Evolutionary conservation across 1,139 yeast genomes (phyloP).

Genomic region (Geotrichum klebahnii): DNA sequence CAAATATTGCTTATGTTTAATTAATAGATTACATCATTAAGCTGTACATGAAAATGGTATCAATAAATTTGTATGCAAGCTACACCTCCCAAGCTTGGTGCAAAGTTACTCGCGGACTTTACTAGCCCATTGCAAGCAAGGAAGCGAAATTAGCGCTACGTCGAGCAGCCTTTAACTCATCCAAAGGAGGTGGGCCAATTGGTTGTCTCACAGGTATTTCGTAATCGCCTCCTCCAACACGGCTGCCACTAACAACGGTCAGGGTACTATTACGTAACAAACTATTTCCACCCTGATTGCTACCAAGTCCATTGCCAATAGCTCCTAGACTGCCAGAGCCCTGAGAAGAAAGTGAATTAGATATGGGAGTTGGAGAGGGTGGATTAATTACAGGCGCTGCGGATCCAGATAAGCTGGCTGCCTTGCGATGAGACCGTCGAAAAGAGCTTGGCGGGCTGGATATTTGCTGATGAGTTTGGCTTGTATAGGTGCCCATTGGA

Average conservation of each 20-base stretch:
- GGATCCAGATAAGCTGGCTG: constrained; percentile 31
- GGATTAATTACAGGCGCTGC: constrained; percentile 2
- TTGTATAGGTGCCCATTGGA: constrained; percentile 16
- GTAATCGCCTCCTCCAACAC: constrained; percentile 23
- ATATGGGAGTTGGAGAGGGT: not conserved
- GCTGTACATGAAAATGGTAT: too few relatives aligned
- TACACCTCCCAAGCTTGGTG: too few relatives aligned
- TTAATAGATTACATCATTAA: too few relatives aligned
- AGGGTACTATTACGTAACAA: constrained; percentile 9
- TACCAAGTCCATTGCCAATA: not conserved
- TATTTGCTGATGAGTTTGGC: too few relatives aligned
- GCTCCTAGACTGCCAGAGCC: constrained; percentile 17
- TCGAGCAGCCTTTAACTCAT: constrained; percentile 20
- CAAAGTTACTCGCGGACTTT: not conserved
- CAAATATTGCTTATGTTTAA: too few relatives aligned
- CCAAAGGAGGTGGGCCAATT: constrained; percentile 37
- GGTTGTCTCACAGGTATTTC: constrained; percentile 36
- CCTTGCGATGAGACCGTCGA: constrained; percentile 35
- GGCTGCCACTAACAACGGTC: constrained; percentile 8
- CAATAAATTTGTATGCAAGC: too few relatives aligned
- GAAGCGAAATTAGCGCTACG: constrained; percentile 16
- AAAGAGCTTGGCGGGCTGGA: too few relatives aligned
- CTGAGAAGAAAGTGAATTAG: not conserved
- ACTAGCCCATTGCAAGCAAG: too few relatives aligned
- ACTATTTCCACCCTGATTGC: too few relatives aligned